phyloP scores from a whole-genome alignment of 495 filamentous ascomycete species.

The Pseudomonodictys pantanalensis region DNA sequence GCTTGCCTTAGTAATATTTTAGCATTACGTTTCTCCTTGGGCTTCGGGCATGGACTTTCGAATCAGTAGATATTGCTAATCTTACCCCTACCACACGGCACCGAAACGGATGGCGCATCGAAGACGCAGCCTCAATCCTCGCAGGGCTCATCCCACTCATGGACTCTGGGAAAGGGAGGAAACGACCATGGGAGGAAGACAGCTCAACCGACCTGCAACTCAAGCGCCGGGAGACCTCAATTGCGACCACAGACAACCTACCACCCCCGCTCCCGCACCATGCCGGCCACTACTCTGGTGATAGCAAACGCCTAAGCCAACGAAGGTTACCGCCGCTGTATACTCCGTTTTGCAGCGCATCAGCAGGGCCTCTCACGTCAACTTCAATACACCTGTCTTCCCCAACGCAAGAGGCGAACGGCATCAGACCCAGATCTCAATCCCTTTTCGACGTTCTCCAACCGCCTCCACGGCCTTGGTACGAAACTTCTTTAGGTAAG shows the following conservation, averaged over 20 bases:
- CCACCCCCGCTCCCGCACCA: constrained; percentile 29
- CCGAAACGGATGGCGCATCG: constrained; percentile 30
- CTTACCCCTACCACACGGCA: constrained; percentile 9
- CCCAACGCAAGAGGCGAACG: neutral
- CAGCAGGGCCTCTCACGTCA: constrained; percentile 2
- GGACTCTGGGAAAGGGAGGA: constrained; percentile 30
- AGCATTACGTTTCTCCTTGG: constrained; percentile 12
- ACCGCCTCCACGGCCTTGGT: constrained; percentile 8
- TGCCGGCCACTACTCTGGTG: constrained; percentile 27
- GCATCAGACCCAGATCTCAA: constrained; percentile 20
- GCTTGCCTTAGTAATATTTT: constrained; percentile 29
- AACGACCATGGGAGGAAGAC: constrained; percentile 34
- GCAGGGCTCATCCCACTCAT: constrained; percentile 29
- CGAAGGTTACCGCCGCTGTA: constrained; percentile 31
- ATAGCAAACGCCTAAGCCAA: constrained; percentile 19
- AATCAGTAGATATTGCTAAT: constrained; percentile 17
- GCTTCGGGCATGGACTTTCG: constrained; percentile 8
- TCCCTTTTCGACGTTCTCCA: constrained; percentile 30
- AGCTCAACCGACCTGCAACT: constrained; percentile 4
- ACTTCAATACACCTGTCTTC: constrained; percentile 14
- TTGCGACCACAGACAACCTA: neutral
- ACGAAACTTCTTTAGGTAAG: constrained; percentile 10
- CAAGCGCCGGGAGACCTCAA: constrained; percentile 14
- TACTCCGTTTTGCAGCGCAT: constrained; percentile 19
- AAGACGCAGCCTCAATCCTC: constrained; percentile 9